These are phyloP conservation scores for Tritrichomonas musculus DNA, from an alignment of 208 protist species.

Conservation along the genomic window DNA sequence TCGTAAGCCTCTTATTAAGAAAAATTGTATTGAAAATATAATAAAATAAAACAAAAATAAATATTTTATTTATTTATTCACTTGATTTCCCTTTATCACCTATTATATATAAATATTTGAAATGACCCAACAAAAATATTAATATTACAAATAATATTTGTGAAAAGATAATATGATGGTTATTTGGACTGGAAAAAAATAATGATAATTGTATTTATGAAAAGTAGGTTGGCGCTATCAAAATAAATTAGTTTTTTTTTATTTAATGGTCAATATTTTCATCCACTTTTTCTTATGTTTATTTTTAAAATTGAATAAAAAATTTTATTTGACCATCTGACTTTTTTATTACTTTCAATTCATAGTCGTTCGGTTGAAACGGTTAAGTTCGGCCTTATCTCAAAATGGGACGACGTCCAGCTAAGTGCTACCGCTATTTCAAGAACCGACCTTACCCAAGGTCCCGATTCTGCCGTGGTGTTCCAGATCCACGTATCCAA, in stretches of 20 bases:
- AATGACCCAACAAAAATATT: background rate
- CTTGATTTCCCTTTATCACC: background rate
- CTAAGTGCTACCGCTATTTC: slow-evolving; percentile 74
- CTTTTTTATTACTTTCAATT: too few relatives aligned
- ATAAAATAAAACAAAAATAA: background rate
- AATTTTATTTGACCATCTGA: too few relatives aligned
- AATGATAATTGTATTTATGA: background rate
- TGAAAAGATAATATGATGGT: background rate
- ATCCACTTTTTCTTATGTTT: too few relatives aligned
- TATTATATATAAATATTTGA: background rate
- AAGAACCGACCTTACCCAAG: slow-evolving; percentile 87
- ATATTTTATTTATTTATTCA: background rate
- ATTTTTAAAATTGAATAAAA: too few relatives aligned
- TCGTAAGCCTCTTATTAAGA: background rate
- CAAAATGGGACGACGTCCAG: slow-evolving; percentile 64
- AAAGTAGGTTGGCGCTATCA: too few relatives aligned
- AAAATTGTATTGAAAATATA: background rate
- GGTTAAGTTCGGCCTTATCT: background rate
- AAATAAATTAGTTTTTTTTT: too few relatives aligned
- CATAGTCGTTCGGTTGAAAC: too few relatives aligned
- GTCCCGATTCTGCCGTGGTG: slow-evolving; percentile 92
- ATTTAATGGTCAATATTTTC: too few relatives aligned
- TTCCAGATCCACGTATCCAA: slow-evolving; percentile 92
- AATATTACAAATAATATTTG: background rate
- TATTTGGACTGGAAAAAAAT: background rate